Evolutionary conservation across 179 eudicot species (phyloP), one percentile per base, ranked within the genome.

Genomic region (Silene noctiflora): DNA sequence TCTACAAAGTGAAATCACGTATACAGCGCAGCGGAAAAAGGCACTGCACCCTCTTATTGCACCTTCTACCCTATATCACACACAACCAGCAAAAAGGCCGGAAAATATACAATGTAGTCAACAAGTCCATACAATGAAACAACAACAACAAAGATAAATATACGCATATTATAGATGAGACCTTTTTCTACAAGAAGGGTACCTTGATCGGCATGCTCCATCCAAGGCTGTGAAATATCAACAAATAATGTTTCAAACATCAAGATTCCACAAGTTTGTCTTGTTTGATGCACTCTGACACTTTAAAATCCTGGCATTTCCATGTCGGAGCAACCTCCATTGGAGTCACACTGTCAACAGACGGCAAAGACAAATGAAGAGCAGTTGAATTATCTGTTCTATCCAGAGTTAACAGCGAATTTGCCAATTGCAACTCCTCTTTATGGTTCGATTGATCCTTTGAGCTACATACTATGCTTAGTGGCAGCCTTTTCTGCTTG

Each of bases 291-390:
- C 87, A 85, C 58, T 76, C 81, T 0, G 91, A 85, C 76, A 86
- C 88, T 73, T 88, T 88, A 81, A 91, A 87, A 73, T 86, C 88
- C 78, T 89, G 87, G 83, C 92, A 89, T 82, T 93, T 93, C 94
- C 91, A 91, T 74, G 80, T 75, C 9, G 89, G 81, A 67, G 86
- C 17, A 60, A 83, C 74, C 83, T 88, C 91, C 25, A 77, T 75
- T 11, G 84, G 79, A 33, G 58, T 46, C 64, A 81, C 64, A 53
- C 77, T 74, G 77, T 81, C 81, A n/a, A 80, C 78, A 74, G 83
- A n/a, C n/a, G n/a, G n/a, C n/a, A n/a, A 59, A 39, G 87, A 58
- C 76, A 82, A 75, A 75, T 78, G 78, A 48, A 61, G 62, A 7
- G 69, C 73, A 24, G 77, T 35, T 59, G 86, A 48, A 64, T 84